Percentiles rank a stretch among this genome's conserved stretches.
Evolutionary conservation across 2,329 filamentous ascomycete species (phyloP).

Genomic region (Clarireedia sp.): DNA sequence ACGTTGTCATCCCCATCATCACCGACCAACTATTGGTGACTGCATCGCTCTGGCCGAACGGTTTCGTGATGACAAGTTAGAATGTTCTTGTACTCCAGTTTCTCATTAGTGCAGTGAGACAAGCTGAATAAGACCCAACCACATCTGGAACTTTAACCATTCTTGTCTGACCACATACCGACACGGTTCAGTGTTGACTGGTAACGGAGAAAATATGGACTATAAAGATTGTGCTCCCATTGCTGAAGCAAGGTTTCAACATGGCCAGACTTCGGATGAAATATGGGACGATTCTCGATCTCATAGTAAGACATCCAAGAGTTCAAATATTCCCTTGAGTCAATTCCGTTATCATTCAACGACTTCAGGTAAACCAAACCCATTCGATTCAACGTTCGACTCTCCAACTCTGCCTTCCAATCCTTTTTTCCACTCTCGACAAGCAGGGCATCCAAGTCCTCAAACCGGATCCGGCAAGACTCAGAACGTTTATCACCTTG

Average conservation of each 20-base stretch:
- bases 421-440: background rate
- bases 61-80: background rate
- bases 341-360: conserved; percentile 2
- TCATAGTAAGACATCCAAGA: background rate
- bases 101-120: conserved; percentile 1
- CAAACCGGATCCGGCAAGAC: background rate
- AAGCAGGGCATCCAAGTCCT: background rate
- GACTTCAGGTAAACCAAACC: background rate
- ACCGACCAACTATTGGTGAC: background rate
- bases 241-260: conserved; percentile 3
- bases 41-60: background rate
- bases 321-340: conserved; percentile 3
- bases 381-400: background rate
- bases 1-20: background rate
- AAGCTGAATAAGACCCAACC: background rate
- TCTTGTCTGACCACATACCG: background rate
- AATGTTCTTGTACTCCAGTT: background rate
- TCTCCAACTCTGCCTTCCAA: background rate
- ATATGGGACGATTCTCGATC: conserved; percentile 1
- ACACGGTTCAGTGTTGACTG: background rate
- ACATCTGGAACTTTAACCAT: background rate
- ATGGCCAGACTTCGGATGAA: background rate
- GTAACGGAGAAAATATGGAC: conserved; percentile 2
- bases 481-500: background rate
- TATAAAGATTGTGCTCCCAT: conserved; percentile 9